Evolutionary conservation across 202 grass and related monocot species (phyloP).

Genomic region (Sporobolus alterniflorus): DNA sequence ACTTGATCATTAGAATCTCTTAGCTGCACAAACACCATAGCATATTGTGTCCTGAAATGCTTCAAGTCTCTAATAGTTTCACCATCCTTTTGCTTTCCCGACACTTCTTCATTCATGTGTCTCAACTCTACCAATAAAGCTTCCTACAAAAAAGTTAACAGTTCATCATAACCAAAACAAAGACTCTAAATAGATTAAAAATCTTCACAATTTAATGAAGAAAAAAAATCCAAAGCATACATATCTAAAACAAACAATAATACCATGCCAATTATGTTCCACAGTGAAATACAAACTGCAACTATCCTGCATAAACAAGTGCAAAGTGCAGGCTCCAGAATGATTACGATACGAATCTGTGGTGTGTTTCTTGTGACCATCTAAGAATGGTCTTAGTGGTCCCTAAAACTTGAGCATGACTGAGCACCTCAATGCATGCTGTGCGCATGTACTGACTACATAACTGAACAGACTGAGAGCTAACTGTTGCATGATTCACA

Average conservation of each 20-base stretch:
- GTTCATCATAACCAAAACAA: neutral
- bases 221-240: slow-evolving; percentile 15
- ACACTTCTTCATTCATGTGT: slow-evolving; percentile 98
- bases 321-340: neutral
- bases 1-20: slow-evolving; percentile 98
- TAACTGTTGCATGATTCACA: too few species aligned
- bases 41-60: slow-evolving; percentile 93
- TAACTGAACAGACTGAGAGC: neutral
- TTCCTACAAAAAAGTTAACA: slow-evolving; percentile 66
- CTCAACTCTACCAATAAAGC: slow-evolving; percentile 91
- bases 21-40: slow-evolving; percentile 97
- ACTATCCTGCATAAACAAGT: neutral
- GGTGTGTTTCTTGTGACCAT: neutral
- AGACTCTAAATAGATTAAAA: neutral
- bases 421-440: neutral
- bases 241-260: neutral
- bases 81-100: slow-evolving; percentile 83
- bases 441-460: neutral
- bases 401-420: neutral
- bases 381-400: neutral
- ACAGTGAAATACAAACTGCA: neutral
- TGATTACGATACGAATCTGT: neutral
- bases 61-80: slow-evolving; percentile 84
- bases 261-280: slow-evolving; percentile 5
- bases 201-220: slow-evolving; percentile 22